These are phyloP conservation scores for Mucuna pruriens DNA, from an alignment of 306 rosid genomes.

Conservation along the genomic window DNA sequence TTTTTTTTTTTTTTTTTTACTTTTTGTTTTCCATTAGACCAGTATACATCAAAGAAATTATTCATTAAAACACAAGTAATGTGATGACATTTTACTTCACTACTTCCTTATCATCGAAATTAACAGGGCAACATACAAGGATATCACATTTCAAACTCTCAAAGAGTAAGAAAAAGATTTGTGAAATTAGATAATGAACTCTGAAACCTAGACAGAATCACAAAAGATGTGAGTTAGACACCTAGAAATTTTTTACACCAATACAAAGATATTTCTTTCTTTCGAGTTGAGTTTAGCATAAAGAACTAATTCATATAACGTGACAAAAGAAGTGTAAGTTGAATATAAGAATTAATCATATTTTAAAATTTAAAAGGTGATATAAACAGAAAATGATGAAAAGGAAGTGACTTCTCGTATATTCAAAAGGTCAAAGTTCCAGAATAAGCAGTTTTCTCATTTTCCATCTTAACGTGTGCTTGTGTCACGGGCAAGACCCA, in stretches of 20 bases:
- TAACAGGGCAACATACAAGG: not conserved
- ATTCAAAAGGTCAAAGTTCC: not conserved
- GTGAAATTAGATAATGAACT: too few species aligned
- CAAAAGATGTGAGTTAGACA: too few species aligned
- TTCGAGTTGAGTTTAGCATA: too few species aligned
- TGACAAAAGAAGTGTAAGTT: not conserved
- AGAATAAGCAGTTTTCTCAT: not conserved
- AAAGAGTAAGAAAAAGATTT: too few species aligned
- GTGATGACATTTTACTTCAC: not conserved
- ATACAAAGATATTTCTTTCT: too few species aligned
- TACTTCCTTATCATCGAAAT: not conserved
- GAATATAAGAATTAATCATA: not conserved
- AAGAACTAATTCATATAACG: too few species aligned
- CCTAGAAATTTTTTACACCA: too few species aligned
- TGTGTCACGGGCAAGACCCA: not conserved
- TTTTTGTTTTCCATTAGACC: not conserved
- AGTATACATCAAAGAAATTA: not conserved
- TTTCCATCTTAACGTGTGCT: not conserved
- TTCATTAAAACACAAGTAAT: not conserved
- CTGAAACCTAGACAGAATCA: too few species aligned
- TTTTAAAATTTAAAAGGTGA: not conserved
- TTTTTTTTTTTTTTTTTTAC: not conserved
- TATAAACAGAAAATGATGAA: not conserved
- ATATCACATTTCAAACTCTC: too few species aligned
- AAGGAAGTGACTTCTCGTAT: not conserved